Percentiles rank a stretch among this genome's conserved stretches.
Evolutionary conservation across 306 rosid genomes (phyloP).

Genomic region (Cajanus cajan): DNA sequence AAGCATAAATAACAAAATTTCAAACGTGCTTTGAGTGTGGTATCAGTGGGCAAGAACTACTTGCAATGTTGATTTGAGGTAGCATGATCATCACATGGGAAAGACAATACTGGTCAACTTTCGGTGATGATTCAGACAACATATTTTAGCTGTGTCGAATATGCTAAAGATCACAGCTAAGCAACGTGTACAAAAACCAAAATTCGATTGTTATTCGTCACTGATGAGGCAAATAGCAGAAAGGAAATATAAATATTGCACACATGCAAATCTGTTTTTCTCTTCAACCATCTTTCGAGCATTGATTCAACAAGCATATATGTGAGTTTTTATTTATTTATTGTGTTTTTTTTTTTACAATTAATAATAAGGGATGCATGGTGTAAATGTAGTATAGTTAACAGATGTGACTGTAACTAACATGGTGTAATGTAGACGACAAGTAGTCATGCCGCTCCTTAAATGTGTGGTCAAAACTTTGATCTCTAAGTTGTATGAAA

Average conservation of each 20-base stretch:
- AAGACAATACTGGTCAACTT: slow-evolving; percentile 7
- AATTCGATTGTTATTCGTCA: not conserved
- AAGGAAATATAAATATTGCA: not conserved
- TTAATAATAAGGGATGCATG: not conserved
- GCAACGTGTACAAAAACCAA: not conserved
- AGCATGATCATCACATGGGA: not conserved
- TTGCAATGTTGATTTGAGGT: not conserved
- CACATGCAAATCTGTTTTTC: not conserved
- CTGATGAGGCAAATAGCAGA: not conserved
- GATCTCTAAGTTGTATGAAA: too few species aligned
- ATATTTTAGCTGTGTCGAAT: not conserved
- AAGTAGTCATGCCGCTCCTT: too few species aligned
- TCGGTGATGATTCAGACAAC: not conserved
- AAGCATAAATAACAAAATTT: not conserved
- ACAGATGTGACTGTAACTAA: too few species aligned
- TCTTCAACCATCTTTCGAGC: not conserved
- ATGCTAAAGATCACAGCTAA: not conserved
- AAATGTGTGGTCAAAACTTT: too few species aligned
- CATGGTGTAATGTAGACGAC: too few species aligned
- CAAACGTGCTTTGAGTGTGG: not conserved
- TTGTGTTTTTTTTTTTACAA: not conserved
- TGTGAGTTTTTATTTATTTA: not conserved
- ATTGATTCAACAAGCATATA: not conserved
- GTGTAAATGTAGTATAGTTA: too few species aligned
- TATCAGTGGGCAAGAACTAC: not conserved